phyloP scores from a whole-genome alignment of 164 flowering plant genomes.

The Liquidambar formosana region DNA sequence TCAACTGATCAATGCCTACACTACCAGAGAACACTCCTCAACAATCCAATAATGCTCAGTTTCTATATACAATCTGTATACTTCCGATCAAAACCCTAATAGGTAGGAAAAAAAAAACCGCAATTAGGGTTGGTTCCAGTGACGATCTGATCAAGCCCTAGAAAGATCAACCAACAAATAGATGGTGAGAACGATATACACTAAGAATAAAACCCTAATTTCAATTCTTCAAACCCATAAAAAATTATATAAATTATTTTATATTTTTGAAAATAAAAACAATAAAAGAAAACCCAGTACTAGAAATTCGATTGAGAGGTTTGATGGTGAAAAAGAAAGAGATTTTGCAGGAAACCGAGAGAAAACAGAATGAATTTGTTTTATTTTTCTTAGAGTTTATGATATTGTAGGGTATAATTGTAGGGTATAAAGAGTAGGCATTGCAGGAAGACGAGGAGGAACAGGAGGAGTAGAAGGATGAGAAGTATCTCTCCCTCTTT shows the following conservation, averaged over 20 bases:
- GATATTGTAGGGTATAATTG: background rate
- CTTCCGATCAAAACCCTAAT: conserved; percentile 17
- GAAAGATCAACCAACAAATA: background rate
- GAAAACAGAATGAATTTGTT: background rate
- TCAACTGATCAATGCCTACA: background rate
- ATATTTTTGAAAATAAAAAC: background rate
- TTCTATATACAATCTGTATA: conserved; percentile 1
- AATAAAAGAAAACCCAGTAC: background rate
- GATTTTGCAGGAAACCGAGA: background rate
- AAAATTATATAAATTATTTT: background rate
- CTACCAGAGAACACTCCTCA: background rate
- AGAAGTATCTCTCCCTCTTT: background rate
- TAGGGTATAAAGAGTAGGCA: conserved; percentile 1
- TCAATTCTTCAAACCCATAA: background rate
- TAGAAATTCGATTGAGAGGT: background rate
- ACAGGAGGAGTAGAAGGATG: background rate
- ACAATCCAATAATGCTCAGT: conserved; percentile 5
- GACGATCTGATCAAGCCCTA: conserved; percentile 25
- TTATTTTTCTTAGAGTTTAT: background rate
- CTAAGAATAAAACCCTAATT: conserved; percentile 11
- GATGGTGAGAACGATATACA: background rate
- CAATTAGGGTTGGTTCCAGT: conserved; percentile 19
- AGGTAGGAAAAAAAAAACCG: conserved; percentile 17
- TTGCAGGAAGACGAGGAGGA: conserved; percentile 1
- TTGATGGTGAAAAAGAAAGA: background rate